Conservation (phyloP, 2,329 filamentous ascomycete species). For the Fusarium avenaceum region DNA sequence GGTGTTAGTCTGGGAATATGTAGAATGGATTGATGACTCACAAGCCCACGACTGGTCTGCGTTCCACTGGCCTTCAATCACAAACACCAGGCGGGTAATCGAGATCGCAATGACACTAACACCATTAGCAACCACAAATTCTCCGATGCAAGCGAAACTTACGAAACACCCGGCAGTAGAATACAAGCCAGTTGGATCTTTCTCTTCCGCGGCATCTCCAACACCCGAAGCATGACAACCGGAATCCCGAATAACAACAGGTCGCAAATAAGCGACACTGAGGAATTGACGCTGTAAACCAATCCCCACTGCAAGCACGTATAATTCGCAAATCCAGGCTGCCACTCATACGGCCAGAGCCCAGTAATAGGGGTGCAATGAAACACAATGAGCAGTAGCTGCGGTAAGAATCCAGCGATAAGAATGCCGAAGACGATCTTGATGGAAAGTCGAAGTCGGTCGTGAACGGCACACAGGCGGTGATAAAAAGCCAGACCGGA, state of each 20-base stretch:
- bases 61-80: slow-evolving; percentile 62
- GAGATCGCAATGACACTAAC: slow-evolving; percentile 64
- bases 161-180: slow-evolving; percentile 64
- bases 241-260: slow-evolving; percentile 65
- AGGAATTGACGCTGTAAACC: slow-evolving; percentile 66
- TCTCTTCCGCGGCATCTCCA: slow-evolving; percentile 59
- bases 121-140: slow-evolving; percentile 4
- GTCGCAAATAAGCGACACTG: slow-evolving; percentile 63
- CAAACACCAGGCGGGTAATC: slow-evolving; percentile 61
- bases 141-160: slow-evolving; percentile 38
- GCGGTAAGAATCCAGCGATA: slow-evolving; percentile 60
- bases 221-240: slow-evolving; percentile 60
- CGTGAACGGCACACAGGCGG: slow-evolving; percentile 58
- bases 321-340: slow-evolving; percentile 57
- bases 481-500: slow-evolving; percentile 67
- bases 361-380: slow-evolving; percentile 65
- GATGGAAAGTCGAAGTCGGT: slow-evolving; percentile 54
- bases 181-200: slow-evolving; percentile 64
- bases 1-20: not conserved
- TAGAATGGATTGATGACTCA: slow-evolving; percentile 1
- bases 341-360: slow-evolving; percentile 65
- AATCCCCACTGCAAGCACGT: slow-evolving; percentile 64
- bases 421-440: slow-evolving; percentile 55
- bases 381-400: slow-evolving; percentile 64
- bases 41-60: slow-evolving; percentile 64